A percentile compares a stretch with the other conserved stretches of the same genome.
Conservation (phyloP, 768 basidiomycete species). For the Dendrothele bispora region DNA sequence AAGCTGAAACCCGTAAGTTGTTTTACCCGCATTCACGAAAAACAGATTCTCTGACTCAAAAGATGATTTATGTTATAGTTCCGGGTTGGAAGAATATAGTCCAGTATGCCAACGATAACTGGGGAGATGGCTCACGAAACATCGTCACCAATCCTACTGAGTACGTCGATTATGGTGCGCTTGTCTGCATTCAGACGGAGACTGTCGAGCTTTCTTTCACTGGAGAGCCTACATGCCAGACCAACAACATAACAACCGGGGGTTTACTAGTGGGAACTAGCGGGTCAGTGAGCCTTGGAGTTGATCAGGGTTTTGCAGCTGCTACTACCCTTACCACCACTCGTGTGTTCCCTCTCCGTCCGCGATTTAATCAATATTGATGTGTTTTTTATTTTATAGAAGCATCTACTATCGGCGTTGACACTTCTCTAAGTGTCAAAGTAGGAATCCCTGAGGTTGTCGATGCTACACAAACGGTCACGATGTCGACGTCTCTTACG, state of each 20-base stretch:
- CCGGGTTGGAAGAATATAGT: too few species aligned
- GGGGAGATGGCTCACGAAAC: too few species aligned
- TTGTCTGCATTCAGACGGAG: too few species aligned
- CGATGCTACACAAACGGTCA: neutral
- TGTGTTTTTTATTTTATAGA: neutral
- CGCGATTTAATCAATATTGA: neutral
- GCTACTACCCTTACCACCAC: neutral
- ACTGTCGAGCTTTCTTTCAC: too few species aligned
- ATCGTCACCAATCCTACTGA: too few species aligned
- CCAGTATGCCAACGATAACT: too few species aligned
- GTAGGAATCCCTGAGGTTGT: neutral
- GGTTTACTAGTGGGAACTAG: neutral
- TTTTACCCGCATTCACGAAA: too few species aligned
- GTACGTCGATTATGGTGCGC: too few species aligned
- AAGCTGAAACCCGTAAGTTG: too few species aligned
- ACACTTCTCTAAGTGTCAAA: neutral
- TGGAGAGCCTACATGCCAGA: conserved; percentile 1
- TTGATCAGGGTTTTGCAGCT: neutral
- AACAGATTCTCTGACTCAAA: too few species aligned
- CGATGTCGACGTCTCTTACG: neutral
- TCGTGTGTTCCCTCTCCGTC: too few species aligned
- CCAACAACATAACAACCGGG: neutral
- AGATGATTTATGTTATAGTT: too few species aligned
- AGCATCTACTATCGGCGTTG: neutral
- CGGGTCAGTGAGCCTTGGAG: neutral